Percentiles rank a stretch among this genome's conserved stretches.
Evolutionary conservation across 768 basidiomycete genomes (phyloP).

Genomic region (Boletus pseudo-olivaceus): DNA sequence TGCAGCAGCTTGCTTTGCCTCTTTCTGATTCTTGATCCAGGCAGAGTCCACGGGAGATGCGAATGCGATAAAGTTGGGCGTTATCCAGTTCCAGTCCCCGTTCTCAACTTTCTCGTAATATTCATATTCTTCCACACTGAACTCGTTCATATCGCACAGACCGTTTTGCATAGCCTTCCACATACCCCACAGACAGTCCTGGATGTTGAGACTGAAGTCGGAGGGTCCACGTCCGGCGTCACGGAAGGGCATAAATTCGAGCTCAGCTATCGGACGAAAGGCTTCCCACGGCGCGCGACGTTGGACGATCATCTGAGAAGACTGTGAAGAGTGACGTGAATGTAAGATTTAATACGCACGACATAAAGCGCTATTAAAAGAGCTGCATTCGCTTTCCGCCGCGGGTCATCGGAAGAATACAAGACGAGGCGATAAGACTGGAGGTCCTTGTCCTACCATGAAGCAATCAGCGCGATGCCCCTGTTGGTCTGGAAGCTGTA

Average conservation of each 20-base stretch:
- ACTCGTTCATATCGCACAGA: conserved; percentile 91
- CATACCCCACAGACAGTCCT: conserved; percentile 85
- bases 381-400: conserved; percentile 89
- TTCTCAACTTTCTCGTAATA: conserved; percentile 95
- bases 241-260: conserved; percentile 93
- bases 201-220: conserved; percentile 90
- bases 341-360: conserved; percentile 46
- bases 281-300: conserved; percentile 90
- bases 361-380: conserved; percentile 91
- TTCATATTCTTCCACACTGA: conserved; percentile 90
- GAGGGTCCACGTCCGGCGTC: conserved; percentile 92
- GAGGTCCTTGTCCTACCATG: conserved; percentile 67
- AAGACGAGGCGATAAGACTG: conserved; percentile 74
- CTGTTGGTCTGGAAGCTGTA: conserved; percentile 18
- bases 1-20: conserved; percentile 42
- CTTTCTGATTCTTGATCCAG: conserved; percentile 77
- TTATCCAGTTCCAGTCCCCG: conserved; percentile 95
- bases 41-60: conserved; percentile 83
- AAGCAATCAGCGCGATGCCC: conserved; percentile 21
- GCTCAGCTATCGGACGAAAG: conserved; percentile 86
- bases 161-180: conserved; percentile 91
- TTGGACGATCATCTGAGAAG: conserved; percentile 83
- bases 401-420: conserved; percentile 84
- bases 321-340: conserved; percentile 17
- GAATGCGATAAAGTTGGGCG: conserved; percentile 89